Evolutionary conservation across 192 early-diverging fungal species (phyloP), one percentile per base, ranked within the genome.

Genomic region (Obelidium mucronatum): DNA sequence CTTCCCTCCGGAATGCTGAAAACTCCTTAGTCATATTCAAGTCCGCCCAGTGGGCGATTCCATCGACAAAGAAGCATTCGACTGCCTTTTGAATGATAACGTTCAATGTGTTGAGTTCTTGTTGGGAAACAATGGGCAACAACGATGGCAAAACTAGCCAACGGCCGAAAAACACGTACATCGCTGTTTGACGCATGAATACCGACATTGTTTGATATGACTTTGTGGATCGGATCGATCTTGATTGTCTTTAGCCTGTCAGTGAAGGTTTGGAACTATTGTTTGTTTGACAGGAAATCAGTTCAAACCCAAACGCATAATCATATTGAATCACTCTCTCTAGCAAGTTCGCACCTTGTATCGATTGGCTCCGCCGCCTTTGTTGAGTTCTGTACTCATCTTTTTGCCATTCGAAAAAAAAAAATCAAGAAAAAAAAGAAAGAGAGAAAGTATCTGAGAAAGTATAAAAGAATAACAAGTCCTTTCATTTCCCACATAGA

Each of bases 21-120:
- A 94, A 99, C 62, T 93, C 87, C 37, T 82, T 85, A 2, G 97
- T 96, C 71, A 92, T 85, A 81, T 99, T 97, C n/a, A 95, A 85
- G 65, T 99, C 97, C 56, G 82, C 85, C 94, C 94, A 97, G 67
- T 90, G 86, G 26, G 86, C 84, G n/a, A 97, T 72, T 0, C 90
- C 84, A 70, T 96, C 93, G 64, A 90, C 86, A 80, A 98, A 97
- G 78, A 91, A 97, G 40, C 94, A 94, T 44, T 89, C 90, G 68
- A 88, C 79, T 40, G 81, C 82, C 74, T 90, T 36, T n/a, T n/a
- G n/a, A n/a, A n/a, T n/a, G n/a, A n/a, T n/a, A n/a, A n/a, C n/a
- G n/a, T n/a, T n/a, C n/a, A n/a, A n/a, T 48, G 44, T 19, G 44
- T 5, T 24, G 2, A 60, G 58, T 37, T 11, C 28, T 34, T 37